phyloP scores from a whole-genome alignment of 441 rosid genomes.

The Capsella rubella region DNA sequence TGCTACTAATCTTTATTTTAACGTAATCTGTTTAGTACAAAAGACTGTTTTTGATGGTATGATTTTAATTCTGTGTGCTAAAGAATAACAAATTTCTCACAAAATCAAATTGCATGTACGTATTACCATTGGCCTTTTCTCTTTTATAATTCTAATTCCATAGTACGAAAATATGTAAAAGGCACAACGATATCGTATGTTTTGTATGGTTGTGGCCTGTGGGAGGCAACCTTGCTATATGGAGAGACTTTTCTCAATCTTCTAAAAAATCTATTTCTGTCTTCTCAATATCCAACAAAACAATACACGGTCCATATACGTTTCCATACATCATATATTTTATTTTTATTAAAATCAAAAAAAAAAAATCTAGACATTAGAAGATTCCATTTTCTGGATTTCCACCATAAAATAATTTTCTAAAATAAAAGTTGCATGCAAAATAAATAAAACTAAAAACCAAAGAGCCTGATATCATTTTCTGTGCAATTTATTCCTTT shows the following conservation, averaged over 20 bases:
- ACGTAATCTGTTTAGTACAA: neutral
- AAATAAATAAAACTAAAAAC: neutral
- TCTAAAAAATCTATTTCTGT: conserved; percentile 22
- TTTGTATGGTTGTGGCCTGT: conserved; percentile 37
- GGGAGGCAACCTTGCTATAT: conserved; percentile 23
- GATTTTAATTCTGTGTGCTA: conserved; percentile 12
- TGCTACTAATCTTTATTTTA: neutral
- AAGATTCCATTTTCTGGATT: conserved; percentile 17
- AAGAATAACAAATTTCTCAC: conserved; percentile 19
- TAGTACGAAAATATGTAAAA: neutral
- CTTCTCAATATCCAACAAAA: conserved; percentile 33
- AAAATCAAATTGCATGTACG: neutral
- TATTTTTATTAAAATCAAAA: neutral
- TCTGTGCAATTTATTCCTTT: neutral
- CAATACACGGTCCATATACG: conserved; percentile 26
- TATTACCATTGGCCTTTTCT: neutral
- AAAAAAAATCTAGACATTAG: neutral
- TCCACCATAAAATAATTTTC: neutral
- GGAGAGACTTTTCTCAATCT: conserved; percentile 19
- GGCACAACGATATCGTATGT: neutral
- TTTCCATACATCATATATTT: conserved; percentile 9
- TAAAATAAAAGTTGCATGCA: neutral
- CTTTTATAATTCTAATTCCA: neutral
- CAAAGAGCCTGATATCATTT: neutral
- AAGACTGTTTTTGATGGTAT: conserved; percentile 22